Percentiles rank a stretch among this genome's conserved stretches.
phyloP scores from a whole-genome alignment of 2,329 filamentous ascomycete species.

The Hypoxylon sp. region DNA sequence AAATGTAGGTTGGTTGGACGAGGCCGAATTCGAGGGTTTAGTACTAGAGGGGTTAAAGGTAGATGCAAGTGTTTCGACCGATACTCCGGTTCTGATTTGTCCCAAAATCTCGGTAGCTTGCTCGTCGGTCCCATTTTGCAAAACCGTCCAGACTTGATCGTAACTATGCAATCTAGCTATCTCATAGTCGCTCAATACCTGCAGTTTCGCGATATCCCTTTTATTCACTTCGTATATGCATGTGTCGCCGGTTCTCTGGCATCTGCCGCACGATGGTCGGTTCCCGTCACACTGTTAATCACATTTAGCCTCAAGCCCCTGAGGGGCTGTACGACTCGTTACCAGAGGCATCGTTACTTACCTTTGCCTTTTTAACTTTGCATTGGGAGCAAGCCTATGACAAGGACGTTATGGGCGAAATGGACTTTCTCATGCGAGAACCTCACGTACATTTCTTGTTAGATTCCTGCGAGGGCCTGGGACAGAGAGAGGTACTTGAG shows the following conservation, averaged over 20 bases:
- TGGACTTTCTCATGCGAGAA: conserved; percentile 16
- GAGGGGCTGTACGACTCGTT: neutral
- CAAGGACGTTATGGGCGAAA: conserved; percentile 26
- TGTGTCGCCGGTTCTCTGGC: conserved; percentile 31
- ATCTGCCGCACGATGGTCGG: conserved; percentile 36
- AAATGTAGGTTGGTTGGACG: conserved; percentile 6
- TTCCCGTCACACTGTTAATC: conserved; percentile 34
- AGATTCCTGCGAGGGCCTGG: conserved; percentile 33
- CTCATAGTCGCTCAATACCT: conserved; percentile 36
- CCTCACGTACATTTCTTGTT: conserved; percentile 37
- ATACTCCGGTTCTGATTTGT: conserved; percentile 30
- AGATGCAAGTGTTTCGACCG: conserved; percentile 29
- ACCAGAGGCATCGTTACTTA: conserved; percentile 1
- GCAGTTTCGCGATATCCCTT: conserved; percentile 35
- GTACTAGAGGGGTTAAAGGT: neutral
- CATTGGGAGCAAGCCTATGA: conserved; percentile 38
- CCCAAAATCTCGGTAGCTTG: conserved; percentile 23
- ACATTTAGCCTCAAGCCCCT: conserved; percentile 16
- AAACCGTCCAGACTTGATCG: conserved; percentile 17
- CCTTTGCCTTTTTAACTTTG: conserved; percentile 40
- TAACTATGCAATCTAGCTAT: conserved; percentile 29
- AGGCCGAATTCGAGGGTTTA: neutral
- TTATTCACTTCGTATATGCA: conserved; percentile 41
- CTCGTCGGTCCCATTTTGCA: conserved; percentile 30
- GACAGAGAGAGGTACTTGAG: conserved; percentile 16